phyloP scores from a whole-genome alignment of 2,329 filamentous ascomycete species.

The Ophiocordyceps camponoti-saundersi region DNA sequence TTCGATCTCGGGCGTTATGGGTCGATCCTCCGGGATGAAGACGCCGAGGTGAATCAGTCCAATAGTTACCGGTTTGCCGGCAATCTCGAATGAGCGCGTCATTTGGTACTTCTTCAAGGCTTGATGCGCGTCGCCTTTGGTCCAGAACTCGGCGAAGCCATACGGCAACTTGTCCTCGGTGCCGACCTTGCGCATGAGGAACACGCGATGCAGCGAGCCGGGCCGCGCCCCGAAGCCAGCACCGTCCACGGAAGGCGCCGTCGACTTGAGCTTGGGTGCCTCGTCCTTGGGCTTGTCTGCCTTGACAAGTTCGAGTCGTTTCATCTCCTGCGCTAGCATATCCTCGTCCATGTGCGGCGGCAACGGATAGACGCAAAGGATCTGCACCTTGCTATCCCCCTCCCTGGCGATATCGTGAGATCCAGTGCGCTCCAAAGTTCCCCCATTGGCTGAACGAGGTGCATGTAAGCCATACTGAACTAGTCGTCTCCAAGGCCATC shows the following conservation, averaged over 20 bases:
- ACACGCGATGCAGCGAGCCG: conserved; percentile 58
- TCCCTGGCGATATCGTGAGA: conserved; percentile 31
- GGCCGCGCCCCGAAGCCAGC: conserved; percentile 53
- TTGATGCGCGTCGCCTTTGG: conserved; percentile 56
- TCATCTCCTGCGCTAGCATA: conserved; percentile 53
- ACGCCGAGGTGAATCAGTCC: conserved; percentile 73
- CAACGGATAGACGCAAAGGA: conserved; percentile 57
- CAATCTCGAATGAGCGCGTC: conserved; percentile 61
- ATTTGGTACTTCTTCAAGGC: conserved; percentile 57
- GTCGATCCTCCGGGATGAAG: conserved; percentile 56
- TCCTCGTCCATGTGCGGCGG: conserved; percentile 56
- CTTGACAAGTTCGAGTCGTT: conserved; percentile 52
- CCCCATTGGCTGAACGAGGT: conserved; percentile 8
- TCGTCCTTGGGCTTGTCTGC: conserved; percentile 27
- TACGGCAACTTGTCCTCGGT: conserved; percentile 63
- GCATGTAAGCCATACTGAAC: background rate
- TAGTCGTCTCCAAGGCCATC: background rate
- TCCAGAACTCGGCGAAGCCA: conserved; percentile 71
- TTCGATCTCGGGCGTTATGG: conserved; percentile 34
- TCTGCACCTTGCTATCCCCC: conserved; percentile 48
- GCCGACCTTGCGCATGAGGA: conserved; percentile 57
- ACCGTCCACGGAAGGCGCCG: conserved; percentile 35
- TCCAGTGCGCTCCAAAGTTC: conserved; percentile 24
- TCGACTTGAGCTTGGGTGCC: conserved; percentile 38
- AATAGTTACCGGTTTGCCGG: conserved; percentile 51